Base-by-base conservation (phyloP, 441 rosid genomes). In the Gossypium trilobum region DNA sequence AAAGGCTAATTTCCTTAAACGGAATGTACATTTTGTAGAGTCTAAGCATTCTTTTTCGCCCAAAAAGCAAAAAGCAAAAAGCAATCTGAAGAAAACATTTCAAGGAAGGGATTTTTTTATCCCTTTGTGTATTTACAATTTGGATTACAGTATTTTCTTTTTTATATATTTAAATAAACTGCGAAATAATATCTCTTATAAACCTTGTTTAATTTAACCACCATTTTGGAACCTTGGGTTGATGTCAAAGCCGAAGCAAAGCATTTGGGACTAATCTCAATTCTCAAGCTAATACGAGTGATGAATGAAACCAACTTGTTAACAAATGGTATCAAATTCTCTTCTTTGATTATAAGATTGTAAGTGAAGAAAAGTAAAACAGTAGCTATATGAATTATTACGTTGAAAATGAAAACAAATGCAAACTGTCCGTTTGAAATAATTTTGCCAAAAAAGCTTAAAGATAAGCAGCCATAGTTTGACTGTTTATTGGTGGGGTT, bases 201-300 rank as follows among this genome's bases (percentile, higher is more conserved):
- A 36, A 10, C 17, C 29, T 48, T 17, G 11, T 25, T 4, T 39
- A 5, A 8, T 36, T 63, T 17, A 63, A 17, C 68, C 68, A 36
- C 19, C 68, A 63, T 19, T 36, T 17, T 36, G 68, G 51, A 36
- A 8, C 68, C 50, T 62, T 33, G n/a, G 16, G 44, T 5, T 4
- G 68, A 19, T 63, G 29, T 3, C 8, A 36, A 17, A 63, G 14
- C 8, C 17, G 3, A 63, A 63, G 68, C 51, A 63, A 62, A 62
- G 66, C 50, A 33, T 62, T 33, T 62, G 14, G 67, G 67, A 62
- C 10, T 17, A 62, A 62, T 62, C 67, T 62, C 48, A 36, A 36
- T 36, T 7, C 42, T 36, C 42, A 36, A 29, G 65, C 2, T 7
- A 59, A 27, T 27, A 27, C 10, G 6, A 50, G 16, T 50, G 17